Evolutionary conservation across 768 basidiomycete species (phyloP).

Genomic region (Xerocomus brunneocitrinus): DNA sequence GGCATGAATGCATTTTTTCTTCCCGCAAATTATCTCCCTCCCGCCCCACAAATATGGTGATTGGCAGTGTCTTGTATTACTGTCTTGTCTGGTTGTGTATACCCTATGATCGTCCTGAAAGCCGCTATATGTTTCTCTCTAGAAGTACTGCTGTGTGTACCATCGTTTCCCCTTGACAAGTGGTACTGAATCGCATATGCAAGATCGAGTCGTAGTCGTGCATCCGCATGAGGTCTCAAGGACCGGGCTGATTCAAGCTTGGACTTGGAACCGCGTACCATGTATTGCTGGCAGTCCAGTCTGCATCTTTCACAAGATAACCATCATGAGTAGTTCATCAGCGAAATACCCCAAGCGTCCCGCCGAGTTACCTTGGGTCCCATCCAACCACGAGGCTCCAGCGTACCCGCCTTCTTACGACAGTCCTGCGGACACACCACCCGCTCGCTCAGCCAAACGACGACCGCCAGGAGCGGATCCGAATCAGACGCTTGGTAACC

Average conservation of each 20-base stretch:
- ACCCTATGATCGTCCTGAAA: constrained; percentile 20
- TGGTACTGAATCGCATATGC: neutral
- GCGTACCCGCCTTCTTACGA: neutral
- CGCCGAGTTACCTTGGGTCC: neutral
- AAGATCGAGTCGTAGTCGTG: neutral
- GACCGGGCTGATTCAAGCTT: constrained; percentile 15
- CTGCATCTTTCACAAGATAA: neutral
- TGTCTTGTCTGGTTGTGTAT: constrained; percentile 22
- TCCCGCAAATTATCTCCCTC: constrained; percentile 67
- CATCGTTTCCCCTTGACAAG: neutral
- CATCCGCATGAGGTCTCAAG: neutral
- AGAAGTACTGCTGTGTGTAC: constrained; percentile 1
- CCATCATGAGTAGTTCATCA: constrained; percentile 9
- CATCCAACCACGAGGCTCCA: neutral
- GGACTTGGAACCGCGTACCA: constrained; percentile 1
- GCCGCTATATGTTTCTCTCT: constrained; percentile 14
- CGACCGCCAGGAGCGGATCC: neutral
- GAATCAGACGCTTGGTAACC: neutral
- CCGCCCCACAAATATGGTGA: constrained; percentile 75
- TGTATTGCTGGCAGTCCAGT: neutral
- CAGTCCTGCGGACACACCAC: neutral
- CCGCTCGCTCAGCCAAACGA: neutral
- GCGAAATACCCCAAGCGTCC: constrained; percentile 6
- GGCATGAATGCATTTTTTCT: constrained; percentile 85
- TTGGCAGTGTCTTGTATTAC: constrained; percentile 14